A percentile compares a stretch with the other conserved stretches of the same genome.
phyloP scores from a whole-genome alignment of 257 asterid genomes.

The Coffea eugenioides region DNA sequence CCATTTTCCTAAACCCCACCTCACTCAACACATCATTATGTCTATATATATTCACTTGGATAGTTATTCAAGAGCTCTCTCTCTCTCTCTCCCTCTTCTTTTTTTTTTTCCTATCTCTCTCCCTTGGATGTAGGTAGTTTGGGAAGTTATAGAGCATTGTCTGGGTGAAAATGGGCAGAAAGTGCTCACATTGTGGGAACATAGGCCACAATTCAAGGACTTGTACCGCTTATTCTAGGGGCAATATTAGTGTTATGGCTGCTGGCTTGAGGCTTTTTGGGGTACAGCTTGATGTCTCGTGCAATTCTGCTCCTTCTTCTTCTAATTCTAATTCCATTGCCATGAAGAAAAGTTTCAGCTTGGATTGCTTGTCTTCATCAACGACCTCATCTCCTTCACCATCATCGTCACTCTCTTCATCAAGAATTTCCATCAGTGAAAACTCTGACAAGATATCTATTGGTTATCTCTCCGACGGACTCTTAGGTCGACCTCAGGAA shows the following conservation, averaged over 20 bases:
- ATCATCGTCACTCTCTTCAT: constrained; percentile 39
- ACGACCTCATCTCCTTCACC: constrained; percentile 39
- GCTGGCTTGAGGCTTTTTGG: constrained; percentile 68
- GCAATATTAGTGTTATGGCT: not conserved
- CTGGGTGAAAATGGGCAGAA: constrained; percentile 63
- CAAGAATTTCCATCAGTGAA: constrained; percentile 30
- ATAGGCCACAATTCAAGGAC: constrained; percentile 90
- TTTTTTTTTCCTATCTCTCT: constrained; percentile 24
- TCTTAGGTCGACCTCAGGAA: constrained; percentile 35
- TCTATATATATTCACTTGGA: constrained; percentile 13
- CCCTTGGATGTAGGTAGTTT: constrained; percentile 14
- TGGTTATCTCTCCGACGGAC: constrained; percentile 64
- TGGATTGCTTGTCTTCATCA: constrained; percentile 50
- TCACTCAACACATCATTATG: constrained; percentile 29
- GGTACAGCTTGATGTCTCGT: constrained; percentile 50
- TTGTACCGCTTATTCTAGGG: constrained; percentile 37
- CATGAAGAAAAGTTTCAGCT: constrained; percentile 72
- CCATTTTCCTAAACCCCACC: constrained; percentile 42
- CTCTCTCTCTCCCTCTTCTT: constrained; percentile 24
- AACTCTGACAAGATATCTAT: constrained; percentile 25
- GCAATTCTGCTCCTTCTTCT: constrained; percentile 27
- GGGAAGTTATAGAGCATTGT: not conserved
- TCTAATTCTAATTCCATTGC: constrained; percentile 22
- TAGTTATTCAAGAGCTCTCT: constrained; percentile 8
- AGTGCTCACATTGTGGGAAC: constrained; percentile 87